Percentiles rank a stretch among this genome's conserved stretches.
phyloP scores from a whole-genome alignment of 495 filamentous ascomycete genomes.

The Penicillium riverlandense region DNA sequence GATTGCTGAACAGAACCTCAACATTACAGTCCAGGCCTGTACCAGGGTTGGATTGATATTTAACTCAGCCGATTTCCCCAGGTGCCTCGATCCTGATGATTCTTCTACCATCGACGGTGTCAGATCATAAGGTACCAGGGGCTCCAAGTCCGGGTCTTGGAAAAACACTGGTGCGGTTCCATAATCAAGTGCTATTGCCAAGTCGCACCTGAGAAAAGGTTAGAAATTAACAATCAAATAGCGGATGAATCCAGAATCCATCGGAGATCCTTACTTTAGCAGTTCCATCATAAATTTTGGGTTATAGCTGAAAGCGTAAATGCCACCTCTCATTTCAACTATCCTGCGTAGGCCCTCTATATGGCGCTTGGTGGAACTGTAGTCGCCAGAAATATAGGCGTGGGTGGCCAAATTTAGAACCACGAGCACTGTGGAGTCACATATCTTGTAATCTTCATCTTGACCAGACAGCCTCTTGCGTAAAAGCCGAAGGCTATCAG shows the following conservation, averaged over 20 bases:
- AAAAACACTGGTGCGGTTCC: slow-evolving; percentile 25
- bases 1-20: slow-evolving; percentile 25
- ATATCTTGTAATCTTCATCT: slow-evolving; percentile 7
- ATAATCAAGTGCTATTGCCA: slow-evolving; percentile 21
- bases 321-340: slow-evolving; percentile 27
- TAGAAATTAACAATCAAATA: not conserved
- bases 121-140: slow-evolving; percentile 8
- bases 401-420: slow-evolving; percentile 21
- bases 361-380: slow-evolving; percentile 20
- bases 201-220: slow-evolving; percentile 14
- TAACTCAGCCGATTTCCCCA: not conserved
- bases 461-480: slow-evolving; percentile 20
- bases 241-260: too few relatives aligned
- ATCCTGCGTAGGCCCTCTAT: slow-evolving; percentile 26
- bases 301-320: slow-evolving; percentile 4
- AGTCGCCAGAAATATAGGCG: slow-evolving; percentile 19
- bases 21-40: slow-evolving; percentile 23
- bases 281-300: slow-evolving; percentile 4
- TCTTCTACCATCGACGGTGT: not conserved
- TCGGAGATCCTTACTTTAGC: not conserved
- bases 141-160: slow-evolving; percentile 12
- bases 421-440: slow-evolving; percentile 24
- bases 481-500: slow-evolving; percentile 24
- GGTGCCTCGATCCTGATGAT: not conserved
- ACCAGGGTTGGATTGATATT: slow-evolving; percentile 14